A percentile compares a stretch with the other conserved stretches of the same genome.
These are phyloP conservation scores for Eimeria necatrix DNA, from an alignment of 169 alveolate genomes.

Conservation along the genomic window DNA sequence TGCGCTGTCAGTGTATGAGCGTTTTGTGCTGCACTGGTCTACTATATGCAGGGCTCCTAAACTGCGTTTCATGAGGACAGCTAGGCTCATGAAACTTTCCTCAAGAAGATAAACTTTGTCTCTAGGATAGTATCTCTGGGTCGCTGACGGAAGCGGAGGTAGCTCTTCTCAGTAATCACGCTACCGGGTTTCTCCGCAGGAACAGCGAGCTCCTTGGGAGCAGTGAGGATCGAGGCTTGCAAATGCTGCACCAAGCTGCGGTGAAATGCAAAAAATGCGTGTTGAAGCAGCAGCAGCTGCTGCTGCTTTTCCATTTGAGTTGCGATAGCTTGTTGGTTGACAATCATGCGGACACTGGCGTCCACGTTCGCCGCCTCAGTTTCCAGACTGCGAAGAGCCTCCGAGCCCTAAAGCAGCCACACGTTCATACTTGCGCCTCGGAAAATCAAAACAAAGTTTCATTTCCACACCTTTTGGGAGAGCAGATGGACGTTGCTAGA, in stretches of 20 bases:
- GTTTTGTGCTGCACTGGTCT: not conserved
- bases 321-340: conserved; percentile 29
- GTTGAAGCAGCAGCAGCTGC: conserved; percentile 63
- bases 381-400: conserved; percentile 51
- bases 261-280: conserved; percentile 58
- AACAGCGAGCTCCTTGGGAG: conserved; percentile 57
- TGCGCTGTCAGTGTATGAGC: not conserved
- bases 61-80: no score
- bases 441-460: not conserved
- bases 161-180: not conserved
- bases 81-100: conserved; percentile 27
- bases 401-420: not conserved
- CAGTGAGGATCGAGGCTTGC: conserved; percentile 12
- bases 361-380: conserved; percentile 50
- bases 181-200: conserved; percentile 51
- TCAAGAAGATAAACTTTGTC: conserved; percentile 22
- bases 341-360: not conserved
- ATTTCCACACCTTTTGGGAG: no score
- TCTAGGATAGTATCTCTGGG: conserved; percentile 29
- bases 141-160: conserved; percentile 16
- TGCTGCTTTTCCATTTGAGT: not conserved
- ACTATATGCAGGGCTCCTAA: not conserved
- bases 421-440: not conserved
- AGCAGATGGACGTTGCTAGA: no score
- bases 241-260: conserved; percentile 51